Percentiles rank a stretch among this genome's conserved stretches.
These are phyloP conservation scores for Dimargaris verticillata DNA, from an alignment of 192 early-diverging fungal species.

Conservation along the genomic window DNA sequence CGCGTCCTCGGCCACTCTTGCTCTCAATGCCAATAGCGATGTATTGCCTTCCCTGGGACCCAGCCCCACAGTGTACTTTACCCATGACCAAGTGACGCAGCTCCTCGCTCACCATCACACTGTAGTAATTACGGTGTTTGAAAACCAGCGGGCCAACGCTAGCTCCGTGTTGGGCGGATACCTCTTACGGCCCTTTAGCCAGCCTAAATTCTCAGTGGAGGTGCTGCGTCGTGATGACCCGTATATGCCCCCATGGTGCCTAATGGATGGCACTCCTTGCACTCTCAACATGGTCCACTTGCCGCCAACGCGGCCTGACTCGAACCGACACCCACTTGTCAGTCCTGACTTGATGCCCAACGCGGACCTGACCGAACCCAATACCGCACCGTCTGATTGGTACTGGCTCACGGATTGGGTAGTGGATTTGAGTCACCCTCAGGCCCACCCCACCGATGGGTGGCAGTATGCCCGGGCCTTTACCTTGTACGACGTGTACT, in stretches of 20 bases:
- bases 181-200: constrained; percentile 20
- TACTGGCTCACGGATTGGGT: constrained; percentile 73
- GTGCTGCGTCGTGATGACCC: background rate
- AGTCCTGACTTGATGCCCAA: too few relatives aligned
- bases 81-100: constrained; percentile 18
- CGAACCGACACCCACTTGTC: background rate
- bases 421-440: constrained; percentile 42
- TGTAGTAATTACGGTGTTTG: constrained; percentile 39
- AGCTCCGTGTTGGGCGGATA: constrained; percentile 17
- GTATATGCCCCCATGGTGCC: background rate
- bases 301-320: background rate
- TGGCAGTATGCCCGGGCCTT: constrained; percentile 57
- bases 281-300: background rate
- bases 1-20: background rate
- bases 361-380: too few relatives aligned
- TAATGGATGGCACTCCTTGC: constrained; percentile 9
- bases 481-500: constrained; percentile 31
- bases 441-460: constrained; percentile 38
- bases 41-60: too few relatives aligned
- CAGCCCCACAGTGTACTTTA: background rate
- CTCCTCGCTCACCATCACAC: constrained; percentile 34
- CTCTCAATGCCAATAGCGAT: too few relatives aligned
- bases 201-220: constrained; percentile 32
- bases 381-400: constrained; percentile 24
- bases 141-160: constrained; percentile 46